These are phyloP conservation scores for Xerophyta viscosa DNA, from an alignment of 106 monocot genomes.

Conservation along the genomic window DNA sequence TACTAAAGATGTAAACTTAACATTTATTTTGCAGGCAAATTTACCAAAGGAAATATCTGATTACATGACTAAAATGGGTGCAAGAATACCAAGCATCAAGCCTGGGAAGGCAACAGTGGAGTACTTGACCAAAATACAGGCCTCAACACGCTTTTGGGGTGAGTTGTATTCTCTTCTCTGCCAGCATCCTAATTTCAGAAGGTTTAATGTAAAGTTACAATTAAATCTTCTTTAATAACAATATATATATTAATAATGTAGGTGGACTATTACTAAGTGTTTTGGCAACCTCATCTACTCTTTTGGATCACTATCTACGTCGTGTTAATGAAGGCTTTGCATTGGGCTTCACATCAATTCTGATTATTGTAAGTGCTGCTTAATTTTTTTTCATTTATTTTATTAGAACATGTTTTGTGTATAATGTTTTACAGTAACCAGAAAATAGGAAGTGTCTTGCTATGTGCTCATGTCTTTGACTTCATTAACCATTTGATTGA, in stretches of 20 bases:
- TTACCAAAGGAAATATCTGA: constrained; percentile 97
- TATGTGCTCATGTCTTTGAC: too few species aligned
- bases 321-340: constrained; percentile 71
- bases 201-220: too few species aligned
- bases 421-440: too few species aligned
- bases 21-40: constrained; percentile 51
- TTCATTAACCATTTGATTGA: too few species aligned
- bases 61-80: constrained; percentile 97
- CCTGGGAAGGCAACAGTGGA: constrained; percentile 88
- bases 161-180: neutral
- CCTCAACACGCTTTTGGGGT: constrained; percentile 99
- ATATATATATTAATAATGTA: constrained; percentile 26
- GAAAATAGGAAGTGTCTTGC: too few species aligned
- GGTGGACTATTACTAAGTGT: constrained; percentile 70
- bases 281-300: constrained; percentile 78
- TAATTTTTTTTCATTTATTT: neutral
- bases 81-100: constrained; percentile 89
- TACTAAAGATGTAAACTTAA: neutral
- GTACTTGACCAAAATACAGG: constrained; percentile 86
- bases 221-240: too few species aligned
- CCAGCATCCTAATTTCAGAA: too few species aligned
- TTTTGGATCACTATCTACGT: constrained; percentile 81
- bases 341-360: constrained; percentile 86
- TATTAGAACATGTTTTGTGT: neutral
- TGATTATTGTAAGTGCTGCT: constrained; percentile 85